Conservation (phyloP, 306 rosid species). For the Pyrus pyrifolia region DNA sequence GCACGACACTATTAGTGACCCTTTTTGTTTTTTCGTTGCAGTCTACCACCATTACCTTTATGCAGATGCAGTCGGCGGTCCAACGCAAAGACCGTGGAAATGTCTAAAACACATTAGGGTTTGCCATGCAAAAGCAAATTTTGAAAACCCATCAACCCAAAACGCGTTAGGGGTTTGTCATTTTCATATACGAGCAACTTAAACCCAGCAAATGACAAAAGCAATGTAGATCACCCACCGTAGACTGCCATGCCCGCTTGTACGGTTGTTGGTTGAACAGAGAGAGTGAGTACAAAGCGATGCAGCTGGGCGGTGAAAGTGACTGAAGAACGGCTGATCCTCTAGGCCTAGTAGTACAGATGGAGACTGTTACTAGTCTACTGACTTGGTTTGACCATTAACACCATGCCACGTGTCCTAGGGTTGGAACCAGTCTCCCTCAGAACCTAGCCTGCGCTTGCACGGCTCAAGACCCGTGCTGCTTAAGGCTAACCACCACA, state of each 20-base stretch:
- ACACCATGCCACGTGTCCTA: constrained; percentile 4
- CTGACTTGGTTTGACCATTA: constrained; percentile 11
- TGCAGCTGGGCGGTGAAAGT: constrained; percentile 3
- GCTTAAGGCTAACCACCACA: not conserved
- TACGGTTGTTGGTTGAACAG: constrained; percentile 1
- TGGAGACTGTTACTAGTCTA: not conserved
- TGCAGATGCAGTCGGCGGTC: no score
- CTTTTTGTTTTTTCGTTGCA: no score
- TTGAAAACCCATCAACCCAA: no score
- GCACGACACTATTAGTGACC: no score
- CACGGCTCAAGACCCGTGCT: constrained; percentile 17
- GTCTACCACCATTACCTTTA: no score
- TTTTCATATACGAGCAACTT: not conserved
- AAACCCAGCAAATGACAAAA: not conserved
- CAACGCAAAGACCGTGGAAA: no score
- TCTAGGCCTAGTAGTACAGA: constrained; percentile 8
- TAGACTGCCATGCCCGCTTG: not conserved
- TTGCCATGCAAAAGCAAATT: no score
- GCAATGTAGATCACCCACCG: not conserved
- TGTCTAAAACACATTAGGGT: no score
- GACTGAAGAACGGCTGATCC: constrained; percentile 28
- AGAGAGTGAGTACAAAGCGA: not conserved
- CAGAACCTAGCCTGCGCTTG: not conserved
- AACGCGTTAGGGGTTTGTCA: no score
- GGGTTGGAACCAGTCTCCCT: constrained; percentile 27